Evolutionary conservation across 352 stramenopile species (phyloP).

Genomic region (Globisporangium orthogonon): DNA sequence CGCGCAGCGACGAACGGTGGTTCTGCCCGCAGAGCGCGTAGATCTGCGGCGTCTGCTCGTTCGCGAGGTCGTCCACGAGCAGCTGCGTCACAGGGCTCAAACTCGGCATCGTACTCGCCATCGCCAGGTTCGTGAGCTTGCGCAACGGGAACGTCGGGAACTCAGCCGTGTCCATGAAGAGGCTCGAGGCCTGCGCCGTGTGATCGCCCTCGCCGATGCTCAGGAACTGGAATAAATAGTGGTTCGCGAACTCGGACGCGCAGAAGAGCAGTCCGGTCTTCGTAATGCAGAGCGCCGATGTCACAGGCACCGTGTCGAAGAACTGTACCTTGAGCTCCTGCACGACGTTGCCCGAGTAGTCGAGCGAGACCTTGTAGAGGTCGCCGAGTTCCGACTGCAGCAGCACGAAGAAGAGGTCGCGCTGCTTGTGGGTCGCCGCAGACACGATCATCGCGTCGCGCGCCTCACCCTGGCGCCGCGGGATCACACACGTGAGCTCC

Average conservation of each 20-base stretch:
- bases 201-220: conserved; percentile 92
- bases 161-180: conserved; percentile 60
- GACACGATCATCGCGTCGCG: conserved; percentile 91
- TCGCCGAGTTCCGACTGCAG: conserved; percentile 98
- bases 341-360: conserved; percentile 75
- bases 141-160: conserved; percentile 66
- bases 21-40: conserved; percentile 93
- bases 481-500: conserved; percentile 67
- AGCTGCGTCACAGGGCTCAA: conserved; percentile 94
- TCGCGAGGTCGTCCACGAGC: conserved; percentile 92
- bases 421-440: conserved; percentile 91
- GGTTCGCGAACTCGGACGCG: conserved; percentile 96
- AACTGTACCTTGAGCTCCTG: conserved; percentile 89
- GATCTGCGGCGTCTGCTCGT: conserved; percentile 96
- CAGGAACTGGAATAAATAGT: conserved; percentile 98
- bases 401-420: conserved; percentile 96
- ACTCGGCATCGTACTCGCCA: conserved; percentile 77
- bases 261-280: conserved; percentile 97
- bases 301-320: conserved; percentile 96
- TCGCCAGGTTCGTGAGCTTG: conserved; percentile 85
- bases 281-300: conserved; percentile 95
- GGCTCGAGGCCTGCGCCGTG: conserved; percentile 64
- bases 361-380: conserved; percentile 97
- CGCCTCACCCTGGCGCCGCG: conserved; percentile 63
- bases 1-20: conserved; percentile 91